phyloP scores from a whole-genome alignment of 345 rosid genomes.

The Murraya paniculata region DNA sequence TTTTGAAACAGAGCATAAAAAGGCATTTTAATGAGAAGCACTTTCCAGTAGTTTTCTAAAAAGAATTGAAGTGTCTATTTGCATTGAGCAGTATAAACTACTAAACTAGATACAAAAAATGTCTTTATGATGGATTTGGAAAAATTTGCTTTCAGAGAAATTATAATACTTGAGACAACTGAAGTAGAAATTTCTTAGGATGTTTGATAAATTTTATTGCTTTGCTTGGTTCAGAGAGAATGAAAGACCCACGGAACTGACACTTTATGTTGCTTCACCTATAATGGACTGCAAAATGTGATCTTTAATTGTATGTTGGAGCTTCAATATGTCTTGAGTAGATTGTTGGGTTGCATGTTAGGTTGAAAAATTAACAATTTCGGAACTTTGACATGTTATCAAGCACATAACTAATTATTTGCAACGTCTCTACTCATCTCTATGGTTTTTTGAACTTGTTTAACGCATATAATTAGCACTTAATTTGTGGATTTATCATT shows the following conservation, averaged over 20 bases:
- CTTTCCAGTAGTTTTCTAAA: not conserved
- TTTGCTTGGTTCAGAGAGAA: not conserved
- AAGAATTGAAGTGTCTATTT: not conserved
- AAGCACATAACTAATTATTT: not conserved
- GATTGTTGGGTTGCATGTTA: not conserved
- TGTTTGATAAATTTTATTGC: not conserved
- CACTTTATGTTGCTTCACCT: not conserved
- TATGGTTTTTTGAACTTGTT: not conserved
- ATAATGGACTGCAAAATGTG: not conserved
- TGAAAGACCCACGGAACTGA: not conserved
- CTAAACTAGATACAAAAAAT: not conserved
- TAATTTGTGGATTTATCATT: not conserved
- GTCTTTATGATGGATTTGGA: not conserved
- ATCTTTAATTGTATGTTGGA: not conserved
- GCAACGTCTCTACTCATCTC: not conserved
- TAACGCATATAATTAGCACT: not conserved
- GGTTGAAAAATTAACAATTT: not conserved
- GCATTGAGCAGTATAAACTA: not conserved
- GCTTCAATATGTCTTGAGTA: not conserved
- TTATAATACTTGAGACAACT: too few species aligned
- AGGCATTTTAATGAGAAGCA: not conserved
- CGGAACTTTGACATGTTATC: not conserved
- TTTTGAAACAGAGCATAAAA: not conserved
- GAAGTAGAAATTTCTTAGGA: not conserved
- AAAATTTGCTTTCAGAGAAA: too few species aligned